phyloP scores from a whole-genome alignment of 2,329 filamentous ascomycete species.

The Neopestalotiopsis clavispora region DNA sequence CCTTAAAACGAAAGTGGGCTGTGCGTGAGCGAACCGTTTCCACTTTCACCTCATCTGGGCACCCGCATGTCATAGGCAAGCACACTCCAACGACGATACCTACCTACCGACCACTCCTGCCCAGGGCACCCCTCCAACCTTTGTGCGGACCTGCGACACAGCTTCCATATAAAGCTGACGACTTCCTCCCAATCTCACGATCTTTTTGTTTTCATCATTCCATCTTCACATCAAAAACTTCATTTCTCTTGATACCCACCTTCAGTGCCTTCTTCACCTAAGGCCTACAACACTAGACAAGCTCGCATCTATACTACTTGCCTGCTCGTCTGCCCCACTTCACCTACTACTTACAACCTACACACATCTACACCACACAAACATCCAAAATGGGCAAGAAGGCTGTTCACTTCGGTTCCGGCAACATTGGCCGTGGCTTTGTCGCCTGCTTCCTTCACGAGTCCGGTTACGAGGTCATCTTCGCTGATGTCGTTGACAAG shows the following conservation, averaged over 20 bases:
- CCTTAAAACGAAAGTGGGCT: constrained; percentile 10
- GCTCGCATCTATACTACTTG: background rate
- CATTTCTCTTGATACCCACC: background rate
- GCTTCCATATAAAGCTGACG: constrained; percentile 14
- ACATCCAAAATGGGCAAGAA: constrained; percentile 59
- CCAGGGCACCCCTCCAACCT: constrained; percentile 8
- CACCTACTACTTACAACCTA: background rate
- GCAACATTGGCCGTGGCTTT: constrained; percentile 86
- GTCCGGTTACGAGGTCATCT: constrained; percentile 94
- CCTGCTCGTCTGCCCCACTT: constrained; percentile 4
- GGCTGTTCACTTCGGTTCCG: constrained; percentile 84
- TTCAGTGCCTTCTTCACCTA: background rate
- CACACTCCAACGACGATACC: background rate
- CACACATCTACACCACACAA: background rate
- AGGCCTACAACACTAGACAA: background rate
- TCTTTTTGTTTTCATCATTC: constrained; percentile 6
- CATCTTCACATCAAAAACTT: background rate
- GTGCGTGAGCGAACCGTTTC: constrained; percentile 16
- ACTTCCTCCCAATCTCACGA: constrained; percentile 9
- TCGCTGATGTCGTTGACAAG: constrained; percentile 88
- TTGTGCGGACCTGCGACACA: background rate
- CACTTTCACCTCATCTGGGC: constrained; percentile 13
- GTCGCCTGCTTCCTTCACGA: constrained; percentile 92
- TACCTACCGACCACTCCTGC: constrained; percentile 1
- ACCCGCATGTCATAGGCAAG: constrained; percentile 12